These are phyloP conservation scores for Mercurialis annua DNA, from an alignment of 345 rosid species.

Conservation along the genomic window DNA sequence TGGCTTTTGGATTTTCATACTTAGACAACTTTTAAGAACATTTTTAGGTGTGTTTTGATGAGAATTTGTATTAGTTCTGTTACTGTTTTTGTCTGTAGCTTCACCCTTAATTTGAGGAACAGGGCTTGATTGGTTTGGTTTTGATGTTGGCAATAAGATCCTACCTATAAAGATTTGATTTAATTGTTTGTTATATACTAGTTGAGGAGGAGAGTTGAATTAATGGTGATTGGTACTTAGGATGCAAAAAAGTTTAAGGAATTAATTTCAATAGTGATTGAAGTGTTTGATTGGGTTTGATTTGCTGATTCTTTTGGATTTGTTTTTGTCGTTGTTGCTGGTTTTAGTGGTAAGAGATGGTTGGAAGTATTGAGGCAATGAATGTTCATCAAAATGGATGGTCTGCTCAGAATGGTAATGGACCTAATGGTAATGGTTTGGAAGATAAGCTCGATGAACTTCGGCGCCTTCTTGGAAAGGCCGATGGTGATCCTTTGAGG, in stretches of 20 bases:
- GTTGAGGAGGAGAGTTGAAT: slow-evolving; percentile 15
- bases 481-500: slow-evolving; percentile 78
- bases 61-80: neutral
- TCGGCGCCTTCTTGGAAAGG: slow-evolving; percentile 63
- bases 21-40: neutral
- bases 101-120: neutral
- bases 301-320: slow-evolving; percentile 18
- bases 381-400: slow-evolving; percentile 16
- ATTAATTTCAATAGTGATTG: neutral
- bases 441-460: slow-evolving; percentile 84
- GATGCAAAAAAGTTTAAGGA: neutral
- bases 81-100: slow-evolving; percentile 2
- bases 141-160: slow-evolving; percentile 36
- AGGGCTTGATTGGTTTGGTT: slow-evolving; percentile 29
- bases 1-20: slow-evolving; percentile 8
- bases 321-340: slow-evolving; percentile 5
- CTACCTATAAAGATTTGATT: slow-evolving; percentile 39
- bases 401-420: slow-evolving; percentile 41
- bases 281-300: slow-evolving; percentile 14
- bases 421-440: slow-evolving; percentile 38
- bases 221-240: neutral
- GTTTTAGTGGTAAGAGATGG: slow-evolving; percentile 40
- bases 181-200: slow-evolving; percentile 26
- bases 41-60: neutral
- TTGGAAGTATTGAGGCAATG: slow-evolving; percentile 43